Conservation (phyloP, 2,329 filamentous ascomycete genomes). For the Metarhizium rileyi region DNA sequence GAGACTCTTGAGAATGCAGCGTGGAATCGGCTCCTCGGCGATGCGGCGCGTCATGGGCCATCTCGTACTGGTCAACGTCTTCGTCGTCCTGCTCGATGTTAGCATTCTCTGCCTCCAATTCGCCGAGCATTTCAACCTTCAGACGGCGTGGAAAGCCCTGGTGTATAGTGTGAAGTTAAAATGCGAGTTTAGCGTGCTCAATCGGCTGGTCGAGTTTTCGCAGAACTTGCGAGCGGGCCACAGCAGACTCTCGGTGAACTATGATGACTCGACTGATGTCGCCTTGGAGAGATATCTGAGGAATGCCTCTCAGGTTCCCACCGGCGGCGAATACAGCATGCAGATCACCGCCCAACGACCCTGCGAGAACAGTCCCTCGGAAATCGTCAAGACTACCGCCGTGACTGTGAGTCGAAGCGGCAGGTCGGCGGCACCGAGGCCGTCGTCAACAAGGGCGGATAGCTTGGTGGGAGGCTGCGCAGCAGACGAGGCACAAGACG, state of each 20-base stretch:
- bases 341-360: neutral
- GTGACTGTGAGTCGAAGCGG: conserved; percentile 3
- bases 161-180: conserved; percentile 28
- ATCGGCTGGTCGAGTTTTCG: conserved; percentile 25
- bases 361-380: neutral
- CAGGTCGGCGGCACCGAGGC: neutral
- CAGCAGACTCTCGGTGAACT: neutral
- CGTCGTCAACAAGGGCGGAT: neutral
- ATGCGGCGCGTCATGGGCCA: conserved; percentile 16
- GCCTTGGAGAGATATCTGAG: conserved; percentile 1
- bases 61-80: conserved; percentile 29
- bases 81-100: conserved; percentile 34
- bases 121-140: conserved; percentile 19
- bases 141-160: conserved; percentile 24
- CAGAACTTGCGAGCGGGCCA: conserved; percentile 9
- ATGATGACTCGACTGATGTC: conserved; percentile 1
- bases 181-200: conserved; percentile 25
- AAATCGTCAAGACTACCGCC: conserved; percentile 4
- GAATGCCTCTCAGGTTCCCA: neutral
- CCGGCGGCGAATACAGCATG: conserved; percentile 2
- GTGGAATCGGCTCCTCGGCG: conserved; percentile 13
- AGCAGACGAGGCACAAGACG: neutral
- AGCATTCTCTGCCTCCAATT: conserved; percentile 23
- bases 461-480: neutral
- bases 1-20: conserved; percentile 34